phyloP scores from a whole-genome alignment of 2,329 filamentous ascomycete species.

The Neoscytalidium dimidiatum region DNA sequence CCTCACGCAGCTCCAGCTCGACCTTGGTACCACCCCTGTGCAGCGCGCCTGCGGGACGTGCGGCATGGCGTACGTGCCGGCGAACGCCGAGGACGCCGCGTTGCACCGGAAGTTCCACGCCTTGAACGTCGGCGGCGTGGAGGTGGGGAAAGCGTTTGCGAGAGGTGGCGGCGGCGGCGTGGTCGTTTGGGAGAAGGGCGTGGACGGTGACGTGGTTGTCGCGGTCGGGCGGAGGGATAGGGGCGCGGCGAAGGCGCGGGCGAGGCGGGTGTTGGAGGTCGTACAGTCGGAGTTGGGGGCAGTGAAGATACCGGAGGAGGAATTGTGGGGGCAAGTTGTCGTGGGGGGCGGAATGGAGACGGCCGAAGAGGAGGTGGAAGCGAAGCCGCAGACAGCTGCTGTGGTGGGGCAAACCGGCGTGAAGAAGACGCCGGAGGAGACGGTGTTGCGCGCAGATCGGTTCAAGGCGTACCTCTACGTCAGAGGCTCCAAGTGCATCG shows the following conservation, averaged over 20 bases:
- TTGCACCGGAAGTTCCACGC: conserved; percentile 67
- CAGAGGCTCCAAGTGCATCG: conserved; percentile 62
- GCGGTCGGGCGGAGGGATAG: conserved; percentile 59
- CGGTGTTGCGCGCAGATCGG: conserved; percentile 40
- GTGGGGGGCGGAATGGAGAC: background rate
- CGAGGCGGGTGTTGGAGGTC: conserved; percentile 57
- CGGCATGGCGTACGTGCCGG: conserved; percentile 68
- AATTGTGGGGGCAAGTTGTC: conserved; percentile 56
- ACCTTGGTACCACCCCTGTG: conserved; percentile 56
- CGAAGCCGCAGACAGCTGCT: background rate
- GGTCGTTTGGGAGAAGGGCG: conserved; percentile 50
- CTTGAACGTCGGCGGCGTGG: conserved; percentile 61
- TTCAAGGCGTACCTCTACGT: conserved; percentile 66
- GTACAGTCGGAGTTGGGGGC: conserved; percentile 65
- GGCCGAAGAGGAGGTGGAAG: no score
- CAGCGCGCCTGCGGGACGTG: conserved; percentile 61
- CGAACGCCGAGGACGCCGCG: conserved; percentile 60
- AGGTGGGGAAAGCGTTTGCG: conserved; percentile 60
- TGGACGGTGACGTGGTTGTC: conserved; percentile 53
- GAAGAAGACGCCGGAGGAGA: conserved; percentile 2
- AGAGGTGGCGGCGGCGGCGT: conserved; percentile 53
- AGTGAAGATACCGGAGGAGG: conserved; percentile 58
- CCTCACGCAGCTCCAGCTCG: conserved; percentile 63
- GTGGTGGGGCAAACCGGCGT: background rate
- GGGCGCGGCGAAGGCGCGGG: conserved; percentile 55